Evolutionary conservation across 1,139 yeast species (phyloP), one percentile per base, ranked within the genome.

Genomic region (Torulaspora pretoriensis): DNA sequence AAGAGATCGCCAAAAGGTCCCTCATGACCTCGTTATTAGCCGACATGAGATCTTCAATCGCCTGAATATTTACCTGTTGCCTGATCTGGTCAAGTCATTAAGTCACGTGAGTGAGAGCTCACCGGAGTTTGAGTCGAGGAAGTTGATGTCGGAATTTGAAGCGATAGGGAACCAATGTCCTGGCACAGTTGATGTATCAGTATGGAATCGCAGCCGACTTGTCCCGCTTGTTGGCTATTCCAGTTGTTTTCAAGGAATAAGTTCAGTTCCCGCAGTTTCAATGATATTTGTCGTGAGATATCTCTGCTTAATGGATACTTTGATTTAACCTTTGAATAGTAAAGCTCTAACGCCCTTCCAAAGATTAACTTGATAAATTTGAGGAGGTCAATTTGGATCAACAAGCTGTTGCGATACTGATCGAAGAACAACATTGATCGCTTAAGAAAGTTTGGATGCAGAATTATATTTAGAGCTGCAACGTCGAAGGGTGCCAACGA

Each of bases 151-250:
- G 45, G 41, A 22, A 26, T 32, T 26, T 23, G 38, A 25, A 35
- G 29, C 24, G 38, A 31, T 23, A 55, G 39, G 14, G 43, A 19
- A 36, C 53, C 49, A 12, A 64, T 57, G 42, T 64, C 68, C 10
- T 55, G 49, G 34, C 67, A 60, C 22, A 64, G 41, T 38, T 64
- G 67, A 16, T 54, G 57, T 12, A 63, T 60, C 29, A 64, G 44
- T 10, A 64, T 57, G 1, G 68, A 64, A 45, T 62, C 64, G 14
- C 54, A 53, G 2, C 67, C 68, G 12, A 63, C 67, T 42, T 63
- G 60, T 13, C 57, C 50, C 31, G 47, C 40, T 10, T 43, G 40
- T 16, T 41, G 40, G 6, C 42, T 40, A 8, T 40, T 41, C 37
- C 65, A 61, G 38, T 61, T 61, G 10, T 40, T 32, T 3, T 42